Percentiles rank a stretch among this genome's conserved stretches.
Evolutionary conservation across 2,329 filamentous ascomycete genomes (phyloP).

Genomic region (Colletotrichum tabaci): DNA sequence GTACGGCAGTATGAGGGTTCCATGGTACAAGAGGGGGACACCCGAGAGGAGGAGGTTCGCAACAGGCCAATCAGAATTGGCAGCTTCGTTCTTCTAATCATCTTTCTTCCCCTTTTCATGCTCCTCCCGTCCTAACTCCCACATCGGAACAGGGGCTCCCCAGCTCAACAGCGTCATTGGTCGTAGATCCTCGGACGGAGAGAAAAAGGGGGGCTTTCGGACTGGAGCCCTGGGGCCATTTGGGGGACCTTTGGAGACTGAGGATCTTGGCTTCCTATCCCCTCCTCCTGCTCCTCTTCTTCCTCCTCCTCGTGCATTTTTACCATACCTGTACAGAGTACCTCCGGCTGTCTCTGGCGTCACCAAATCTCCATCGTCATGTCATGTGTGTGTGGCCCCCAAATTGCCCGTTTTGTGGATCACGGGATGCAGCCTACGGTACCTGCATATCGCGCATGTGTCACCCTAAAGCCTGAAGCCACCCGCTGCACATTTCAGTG

Average conservation of each 20-base stretch:
- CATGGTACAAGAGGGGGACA: background rate
- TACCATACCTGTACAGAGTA: too few species aligned
- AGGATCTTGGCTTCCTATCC: background rate
- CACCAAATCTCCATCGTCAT: background rate
- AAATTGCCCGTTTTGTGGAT: background rate
- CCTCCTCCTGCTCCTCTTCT: background rate
- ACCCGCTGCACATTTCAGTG: conserved; percentile 32
- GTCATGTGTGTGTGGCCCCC: background rate
- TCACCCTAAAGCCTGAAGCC: conserved; percentile 35
- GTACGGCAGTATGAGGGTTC: background rate
- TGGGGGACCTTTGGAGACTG: conserved; percentile 7
- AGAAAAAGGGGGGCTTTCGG: conserved; percentile 5
- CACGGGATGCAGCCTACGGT: conserved; percentile 24
- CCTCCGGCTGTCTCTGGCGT: background rate
- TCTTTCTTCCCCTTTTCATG: conserved; percentile 6
- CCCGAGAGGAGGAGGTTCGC: background rate
- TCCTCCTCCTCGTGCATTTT: background rate
- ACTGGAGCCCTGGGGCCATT: background rate
- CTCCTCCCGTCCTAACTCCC: background rate
- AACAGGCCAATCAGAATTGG: background rate
- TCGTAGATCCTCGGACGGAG: conserved; percentile 26
- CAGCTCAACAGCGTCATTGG: conserved; percentile 19
- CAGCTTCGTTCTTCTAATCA: conserved; percentile 1
- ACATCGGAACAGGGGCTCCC: conserved; percentile 10
- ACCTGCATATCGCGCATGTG: conserved; percentile 39